phyloP scores from a whole-genome alignment of 305 asterid genomes.

The Stenogyne calaminthoides region DNA sequence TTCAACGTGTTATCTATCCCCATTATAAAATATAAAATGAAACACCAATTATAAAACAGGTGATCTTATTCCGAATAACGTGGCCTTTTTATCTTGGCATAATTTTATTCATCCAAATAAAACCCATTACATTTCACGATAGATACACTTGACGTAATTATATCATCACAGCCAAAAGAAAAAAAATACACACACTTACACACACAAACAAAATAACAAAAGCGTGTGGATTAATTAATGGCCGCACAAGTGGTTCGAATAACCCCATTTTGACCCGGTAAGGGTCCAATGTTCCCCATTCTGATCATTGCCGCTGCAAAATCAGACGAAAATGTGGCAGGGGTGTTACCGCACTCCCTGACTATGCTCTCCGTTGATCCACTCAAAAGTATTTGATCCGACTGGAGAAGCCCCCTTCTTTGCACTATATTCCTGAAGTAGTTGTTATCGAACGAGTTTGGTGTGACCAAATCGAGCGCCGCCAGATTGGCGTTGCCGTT shows the following conservation, averaged over 20 bases:
- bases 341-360: constrained; percentile 35
- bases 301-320: constrained; percentile 48
- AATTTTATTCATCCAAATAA: neutral
- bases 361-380: constrained; percentile 45
- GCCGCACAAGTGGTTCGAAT: constrained; percentile 45
- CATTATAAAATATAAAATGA: no score
- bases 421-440: constrained; percentile 39
- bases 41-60: no score
- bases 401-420: constrained; percentile 28
- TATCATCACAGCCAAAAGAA: no score
- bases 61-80: no score
- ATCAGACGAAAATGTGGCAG: constrained; percentile 35
- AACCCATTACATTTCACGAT: neutral
- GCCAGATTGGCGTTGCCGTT: constrained; percentile 36
- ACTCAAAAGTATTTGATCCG: constrained; percentile 41
- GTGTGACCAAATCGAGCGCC: constrained; percentile 47
- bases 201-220: no score
- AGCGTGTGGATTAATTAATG: no score
- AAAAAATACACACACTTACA: no score
- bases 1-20: no score
- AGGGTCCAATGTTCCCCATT: constrained; percentile 49
- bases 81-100: no score
- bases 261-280: constrained; percentile 39
- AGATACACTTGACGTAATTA: neutral
- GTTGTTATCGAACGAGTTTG: constrained; percentile 39